phyloP scores from a whole-genome alignment of 2,329 filamentous ascomycete genomes.

The Colletotrichum sansevieriae region DNA sequence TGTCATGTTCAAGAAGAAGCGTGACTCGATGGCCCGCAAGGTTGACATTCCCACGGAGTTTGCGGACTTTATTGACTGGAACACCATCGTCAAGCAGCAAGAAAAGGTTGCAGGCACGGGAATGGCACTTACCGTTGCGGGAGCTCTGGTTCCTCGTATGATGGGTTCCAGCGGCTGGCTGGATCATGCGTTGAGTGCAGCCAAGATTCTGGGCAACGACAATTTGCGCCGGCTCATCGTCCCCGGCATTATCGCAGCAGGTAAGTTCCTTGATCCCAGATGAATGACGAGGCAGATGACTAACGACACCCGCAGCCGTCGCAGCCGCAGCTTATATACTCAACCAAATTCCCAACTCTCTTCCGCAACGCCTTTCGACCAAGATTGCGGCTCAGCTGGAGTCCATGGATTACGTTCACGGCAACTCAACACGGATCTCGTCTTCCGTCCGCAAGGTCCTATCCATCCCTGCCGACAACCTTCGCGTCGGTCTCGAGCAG shows the following conservation, averaged over 20 bases:
- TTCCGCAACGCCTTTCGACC: conserved; percentile 85
- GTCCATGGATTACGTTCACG: conserved; percentile 91
- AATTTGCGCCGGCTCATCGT: conserved; percentile 85
- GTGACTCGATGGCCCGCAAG: conserved; percentile 84
- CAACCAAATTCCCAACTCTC: conserved; percentile 87
- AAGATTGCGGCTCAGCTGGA: conserved; percentile 87
- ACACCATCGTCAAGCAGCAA: conserved; percentile 85
- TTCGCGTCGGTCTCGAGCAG: conserved; percentile 85
- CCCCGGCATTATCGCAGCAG: conserved; percentile 82
- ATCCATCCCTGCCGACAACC: conserved; percentile 86
- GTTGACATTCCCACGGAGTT: conserved; percentile 90
- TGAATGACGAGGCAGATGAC: neutral
- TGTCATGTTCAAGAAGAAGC: conserved; percentile 90
- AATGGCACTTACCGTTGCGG: conserved; percentile 92
- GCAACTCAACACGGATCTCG: conserved; percentile 87
- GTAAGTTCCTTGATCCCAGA: conserved; percentile 66
- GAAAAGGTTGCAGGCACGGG: conserved; percentile 95
- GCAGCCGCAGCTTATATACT: conserved; percentile 85
- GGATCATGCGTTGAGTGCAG: conserved; percentile 85
- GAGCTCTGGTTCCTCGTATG: conserved; percentile 84
- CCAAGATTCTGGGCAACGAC: conserved; percentile 83
- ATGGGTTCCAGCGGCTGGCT: conserved; percentile 90
- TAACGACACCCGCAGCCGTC: conserved; percentile 64
- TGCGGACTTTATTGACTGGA: conserved; percentile 93
- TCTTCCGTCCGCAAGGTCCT: conserved; percentile 90